Evolutionary conservation across 805 yeast species (phyloP).

Genomic region (Lachancea waltii): DNA sequence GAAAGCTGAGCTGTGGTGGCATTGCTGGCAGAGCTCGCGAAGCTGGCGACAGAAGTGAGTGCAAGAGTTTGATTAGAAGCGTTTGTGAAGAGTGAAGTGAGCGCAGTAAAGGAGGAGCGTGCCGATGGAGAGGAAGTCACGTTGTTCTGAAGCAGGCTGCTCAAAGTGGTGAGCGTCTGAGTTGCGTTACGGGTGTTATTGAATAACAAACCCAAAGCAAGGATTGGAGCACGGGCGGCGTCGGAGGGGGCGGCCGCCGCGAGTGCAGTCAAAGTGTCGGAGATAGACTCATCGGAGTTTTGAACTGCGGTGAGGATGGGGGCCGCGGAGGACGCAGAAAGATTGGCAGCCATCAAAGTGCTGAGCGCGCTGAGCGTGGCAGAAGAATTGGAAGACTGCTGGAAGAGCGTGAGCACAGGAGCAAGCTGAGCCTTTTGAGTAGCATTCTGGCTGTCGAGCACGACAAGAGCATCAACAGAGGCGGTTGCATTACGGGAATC

Average conservation of each 20-base stretch:
- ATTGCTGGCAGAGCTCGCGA: constrained; percentile 15
- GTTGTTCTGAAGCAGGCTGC: constrained; percentile 17
- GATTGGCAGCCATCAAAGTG: constrained; percentile 18
- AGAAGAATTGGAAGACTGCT: constrained; percentile 18
- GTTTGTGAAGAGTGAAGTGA: constrained; percentile 15
- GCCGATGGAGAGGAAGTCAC: constrained; percentile 21
- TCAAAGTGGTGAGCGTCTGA: constrained; percentile 12
- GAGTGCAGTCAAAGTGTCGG: constrained; percentile 13
- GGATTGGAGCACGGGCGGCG: constrained; percentile 12
- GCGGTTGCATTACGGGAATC: constrained; percentile 23
- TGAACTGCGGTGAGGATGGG: constrained; percentile 16
- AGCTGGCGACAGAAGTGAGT: constrained; percentile 15
- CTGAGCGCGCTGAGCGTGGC: constrained; percentile 19
- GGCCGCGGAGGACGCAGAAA: constrained; percentile 16
- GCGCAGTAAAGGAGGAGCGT: constrained; percentile 16
- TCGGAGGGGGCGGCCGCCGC: constrained; percentile 13
- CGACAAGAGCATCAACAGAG: constrained; percentile 22
- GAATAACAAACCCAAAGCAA: constrained; percentile 18
- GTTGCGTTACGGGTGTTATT: constrained; percentile 18
- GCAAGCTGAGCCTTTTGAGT: constrained; percentile 19
- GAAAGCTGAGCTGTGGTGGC: constrained; percentile 21
- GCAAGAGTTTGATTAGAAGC: constrained; percentile 18
- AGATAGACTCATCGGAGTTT: constrained; percentile 10
- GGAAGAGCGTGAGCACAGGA: constrained; percentile 25
- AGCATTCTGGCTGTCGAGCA: constrained; percentile 20